Percentiles rank a stretch among this genome's conserved stretches.
Conservation (phyloP, 257 asterid species). For the Jacaranda mimosifolia region DNA sequence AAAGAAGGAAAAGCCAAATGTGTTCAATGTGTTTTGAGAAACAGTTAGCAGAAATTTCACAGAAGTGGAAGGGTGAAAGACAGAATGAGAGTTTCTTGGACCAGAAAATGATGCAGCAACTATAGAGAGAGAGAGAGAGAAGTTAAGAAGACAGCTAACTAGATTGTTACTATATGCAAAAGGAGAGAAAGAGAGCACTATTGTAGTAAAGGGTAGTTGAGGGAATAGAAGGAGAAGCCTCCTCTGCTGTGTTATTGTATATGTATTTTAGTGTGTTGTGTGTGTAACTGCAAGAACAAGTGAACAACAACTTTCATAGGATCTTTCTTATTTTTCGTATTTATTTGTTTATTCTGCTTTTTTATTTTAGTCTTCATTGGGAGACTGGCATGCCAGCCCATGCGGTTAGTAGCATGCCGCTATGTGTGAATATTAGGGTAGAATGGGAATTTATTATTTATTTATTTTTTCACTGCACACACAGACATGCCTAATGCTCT, state of each 20-base stretch:
- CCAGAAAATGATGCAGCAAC: slow-evolving; percentile 73
- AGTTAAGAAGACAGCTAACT: slow-evolving; percentile 46
- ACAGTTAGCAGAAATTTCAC: slow-evolving; percentile 43
- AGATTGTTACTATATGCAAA: slow-evolving; percentile 40
- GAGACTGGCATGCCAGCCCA: slow-evolving; percentile 45
- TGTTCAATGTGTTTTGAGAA: slow-evolving; percentile 39
- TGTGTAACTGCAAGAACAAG: slow-evolving; percentile 58
- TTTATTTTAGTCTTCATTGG: slow-evolving; percentile 24
- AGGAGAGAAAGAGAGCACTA: slow-evolving; percentile 20
- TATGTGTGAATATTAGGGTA: too few species aligned
- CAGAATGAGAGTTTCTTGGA: slow-evolving; percentile 46
- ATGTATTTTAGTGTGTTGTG: slow-evolving; percentile 40
- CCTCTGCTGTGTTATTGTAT: slow-evolving; percentile 24
- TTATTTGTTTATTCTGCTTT: background rate
- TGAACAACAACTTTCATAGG: slow-evolving; percentile 43
- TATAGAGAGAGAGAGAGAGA: slow-evolving; percentile 49
- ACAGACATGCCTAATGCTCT: too few species aligned
- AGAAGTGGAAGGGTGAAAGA: slow-evolving; percentile 43
- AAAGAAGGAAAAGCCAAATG: slow-evolving; percentile 38
- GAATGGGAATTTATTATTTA: too few species aligned
- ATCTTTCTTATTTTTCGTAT: background rate
- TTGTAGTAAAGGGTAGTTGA: slow-evolving; percentile 66
- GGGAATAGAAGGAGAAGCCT: slow-evolving; percentile 57
- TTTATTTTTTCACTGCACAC: too few species aligned
- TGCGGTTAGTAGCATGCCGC: slow-evolving; percentile 42